phyloP scores from a whole-genome alignment of 441 rosid genomes.

The Manihot esculenta region DNA sequence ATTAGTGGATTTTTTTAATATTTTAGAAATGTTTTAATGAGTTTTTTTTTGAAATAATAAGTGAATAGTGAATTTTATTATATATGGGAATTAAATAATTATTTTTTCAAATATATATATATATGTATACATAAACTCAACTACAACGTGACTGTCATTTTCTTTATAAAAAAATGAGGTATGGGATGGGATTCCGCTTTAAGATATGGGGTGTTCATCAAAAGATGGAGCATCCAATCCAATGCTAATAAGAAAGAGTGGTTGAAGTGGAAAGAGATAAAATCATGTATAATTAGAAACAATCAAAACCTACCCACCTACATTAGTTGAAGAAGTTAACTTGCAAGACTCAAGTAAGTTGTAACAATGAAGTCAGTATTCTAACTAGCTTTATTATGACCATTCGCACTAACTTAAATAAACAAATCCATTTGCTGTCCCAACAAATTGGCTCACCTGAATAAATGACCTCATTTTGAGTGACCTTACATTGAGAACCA shows the following conservation, averaged over 20 bases:
- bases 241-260: conserved; percentile 15
- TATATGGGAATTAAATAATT: too few relatives aligned
- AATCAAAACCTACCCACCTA: conserved; percentile 6
- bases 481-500: conserved; percentile 7
- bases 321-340: conserved; percentile 6
- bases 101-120: too few relatives aligned
- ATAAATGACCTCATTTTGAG: too few relatives aligned
- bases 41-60: too few relatives aligned
- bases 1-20: too few relatives aligned
- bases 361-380: conserved; percentile 2
- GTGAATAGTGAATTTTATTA: too few relatives aligned
- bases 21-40: too few relatives aligned
- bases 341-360: conserved; percentile 7
- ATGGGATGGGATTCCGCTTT: not conserved
- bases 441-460: too few relatives aligned
- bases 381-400: not conserved
- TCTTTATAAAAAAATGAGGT: conserved; percentile 9
- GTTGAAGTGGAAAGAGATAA: conserved; percentile 14
- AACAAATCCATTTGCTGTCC: too few relatives aligned
- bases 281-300: not conserved
- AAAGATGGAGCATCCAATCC: conserved; percentile 25
- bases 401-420: not conserved
- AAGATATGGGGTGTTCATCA: not conserved
- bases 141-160: not conserved
- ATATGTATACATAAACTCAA: too few relatives aligned